Evolutionary conservation across 345 rosid species (phyloP), one percentile per base, ranked within the genome.

Genomic region (Euphorbia lathyris): DNA sequence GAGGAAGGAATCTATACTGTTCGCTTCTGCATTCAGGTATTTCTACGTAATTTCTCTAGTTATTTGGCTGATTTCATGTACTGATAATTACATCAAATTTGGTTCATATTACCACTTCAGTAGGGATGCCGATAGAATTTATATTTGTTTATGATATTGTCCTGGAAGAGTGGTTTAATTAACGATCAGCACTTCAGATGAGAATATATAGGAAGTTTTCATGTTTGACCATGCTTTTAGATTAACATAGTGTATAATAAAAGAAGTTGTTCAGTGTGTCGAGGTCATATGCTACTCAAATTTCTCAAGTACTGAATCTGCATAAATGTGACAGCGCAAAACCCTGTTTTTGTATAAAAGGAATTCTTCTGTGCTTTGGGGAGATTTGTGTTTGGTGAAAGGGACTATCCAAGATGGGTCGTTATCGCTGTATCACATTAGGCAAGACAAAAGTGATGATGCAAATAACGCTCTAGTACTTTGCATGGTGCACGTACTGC

Each of bases 1-100:
- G 98, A 90, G 79, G 99, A 96, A 84, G 99, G 99, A 79, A 87
- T 96, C 78, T 96, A 96, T 83, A 96, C 99, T 32, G 96, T 92
- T 73, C 97, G 99, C 73, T 96, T 96, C 75, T 96, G 99, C 79
- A 92, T 96, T 77, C 99, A 96, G 99, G 99, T 96, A 83, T 20
- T 66, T 64, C 42, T 55, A 66, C 74, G 32, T 23, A 25, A 26
- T 66, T 61, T 36, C 27, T 67, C 55, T 29, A 16, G n/a, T 7
- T 29, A 20, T 2, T 26, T 20, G 14, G 27, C 23, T 66, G 59
- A 19, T 32, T 34, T 34, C 7, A 17, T 9, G 3, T 60, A 23
- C 7, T 34, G 64, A 34, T 58, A 34, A 58, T n/a, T 32, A 9
- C 14, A 9, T 32, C 22, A 32, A 34, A 0, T 60, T 34, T 17